Percentiles rank a stretch among this genome's conserved stretches.
Evolutionary conservation across 2,329 filamentous ascomycete genomes (phyloP).

Genomic region (Alternaria sp.): DNA sequence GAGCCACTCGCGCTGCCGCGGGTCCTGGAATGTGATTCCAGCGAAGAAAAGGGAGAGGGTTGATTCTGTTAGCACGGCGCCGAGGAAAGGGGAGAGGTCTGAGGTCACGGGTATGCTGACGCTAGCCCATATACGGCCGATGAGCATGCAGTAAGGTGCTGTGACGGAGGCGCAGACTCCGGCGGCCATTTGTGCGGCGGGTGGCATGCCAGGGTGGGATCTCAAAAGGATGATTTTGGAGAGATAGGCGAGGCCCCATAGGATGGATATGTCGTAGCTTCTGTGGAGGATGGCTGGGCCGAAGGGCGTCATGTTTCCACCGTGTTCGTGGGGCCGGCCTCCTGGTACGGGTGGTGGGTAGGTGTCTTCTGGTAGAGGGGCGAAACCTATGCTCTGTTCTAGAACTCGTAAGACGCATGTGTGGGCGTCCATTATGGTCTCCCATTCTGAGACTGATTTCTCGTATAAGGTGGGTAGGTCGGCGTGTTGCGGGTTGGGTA

Average conservation of each 20-base stretch:
- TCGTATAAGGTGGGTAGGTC: conserved; percentile 70
- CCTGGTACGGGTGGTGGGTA: conserved; percentile 57
- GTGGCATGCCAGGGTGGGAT: conserved; percentile 87
- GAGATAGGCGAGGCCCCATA: conserved; percentile 90
- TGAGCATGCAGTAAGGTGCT: conserved; percentile 70
- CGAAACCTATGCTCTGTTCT: conserved; percentile 76
- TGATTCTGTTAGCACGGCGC: conserved; percentile 81
- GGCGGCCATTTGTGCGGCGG: conserved; percentile 85
- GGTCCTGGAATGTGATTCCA: conserved; percentile 77
- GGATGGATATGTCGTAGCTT: conserved; percentile 82
- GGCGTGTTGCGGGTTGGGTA: conserved; percentile 31
- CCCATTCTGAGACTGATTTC: conserved; percentile 81
- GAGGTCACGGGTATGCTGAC: conserved; percentile 53
- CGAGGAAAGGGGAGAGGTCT: conserved; percentile 75
- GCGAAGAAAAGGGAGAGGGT: conserved; percentile 86
- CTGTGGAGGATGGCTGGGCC: conserved; percentile 81
- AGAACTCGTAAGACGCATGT: conserved; percentile 63
- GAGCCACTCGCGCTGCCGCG: conserved; percentile 77
- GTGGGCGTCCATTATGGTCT: conserved; percentile 74
- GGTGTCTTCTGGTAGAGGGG: conserved; percentile 74
- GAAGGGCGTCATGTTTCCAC: conserved; percentile 70
- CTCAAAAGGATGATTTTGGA: conserved; percentile 82
- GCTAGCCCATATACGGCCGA: conserved; percentile 83
- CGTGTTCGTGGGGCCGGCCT: conserved; percentile 8
- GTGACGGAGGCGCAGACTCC: conserved; percentile 78